Conservation (phyloP, 108 stramenopile genomes). For the Aurantiochytrium sp. region DNA sequence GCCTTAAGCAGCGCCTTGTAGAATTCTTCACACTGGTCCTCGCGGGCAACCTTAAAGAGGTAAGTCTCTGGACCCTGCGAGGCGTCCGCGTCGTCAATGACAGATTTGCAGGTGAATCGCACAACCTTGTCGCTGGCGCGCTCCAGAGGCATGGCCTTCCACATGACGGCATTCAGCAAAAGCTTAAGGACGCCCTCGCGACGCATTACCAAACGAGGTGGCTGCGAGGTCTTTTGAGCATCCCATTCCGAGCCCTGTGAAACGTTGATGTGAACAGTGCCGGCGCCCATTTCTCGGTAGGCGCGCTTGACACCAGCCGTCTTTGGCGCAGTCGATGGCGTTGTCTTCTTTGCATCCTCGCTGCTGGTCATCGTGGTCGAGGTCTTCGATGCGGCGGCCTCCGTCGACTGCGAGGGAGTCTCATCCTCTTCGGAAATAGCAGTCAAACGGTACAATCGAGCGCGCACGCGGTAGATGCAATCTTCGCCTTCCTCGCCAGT, state of each 20-base stretch:
- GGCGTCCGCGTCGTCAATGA: not conserved
- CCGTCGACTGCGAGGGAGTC: not conserved
- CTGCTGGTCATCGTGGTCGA: too few species aligned
- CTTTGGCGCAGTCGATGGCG: too few species aligned
- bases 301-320: not conserved
- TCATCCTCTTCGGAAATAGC: not conserved
- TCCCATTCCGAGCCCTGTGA: not conserved
- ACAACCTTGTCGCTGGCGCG: not conserved
- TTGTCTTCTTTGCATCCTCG: too few species aligned
- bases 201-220: not conserved
- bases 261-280: not conserved
- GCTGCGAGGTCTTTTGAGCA: not conserved
- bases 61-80: not conserved
- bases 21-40: not conserved
- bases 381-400: not conserved
- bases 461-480: not conserved
- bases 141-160: not conserved
- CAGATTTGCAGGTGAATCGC: conserved; percentile 2
- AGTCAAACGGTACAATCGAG: not conserved
- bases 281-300: not conserved
- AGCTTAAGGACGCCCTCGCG: not conserved
- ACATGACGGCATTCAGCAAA: not conserved
- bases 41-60: not conserved
- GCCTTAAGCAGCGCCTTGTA: not conserved
- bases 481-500: conserved; percentile 10